These are phyloP conservation scores for Tricholoma flavovirens DNA, from an alignment of 768 basidiomycete species.

Conservation along the genomic window DNA sequence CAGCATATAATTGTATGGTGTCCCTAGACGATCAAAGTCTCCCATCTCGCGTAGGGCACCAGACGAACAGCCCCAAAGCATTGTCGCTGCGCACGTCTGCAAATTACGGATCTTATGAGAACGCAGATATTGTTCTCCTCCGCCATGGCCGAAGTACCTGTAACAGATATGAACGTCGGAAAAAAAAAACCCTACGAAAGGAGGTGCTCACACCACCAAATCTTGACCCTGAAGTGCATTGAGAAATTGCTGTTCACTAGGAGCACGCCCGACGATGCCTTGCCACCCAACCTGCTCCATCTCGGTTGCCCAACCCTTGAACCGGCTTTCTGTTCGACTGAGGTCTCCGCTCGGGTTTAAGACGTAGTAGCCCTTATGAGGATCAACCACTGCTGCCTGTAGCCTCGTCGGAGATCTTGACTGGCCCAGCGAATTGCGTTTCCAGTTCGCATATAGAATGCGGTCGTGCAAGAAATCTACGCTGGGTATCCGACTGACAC, in stretches of 20 bases:
- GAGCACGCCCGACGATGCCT: constrained; percentile 67
- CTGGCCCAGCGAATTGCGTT: constrained; percentile 19
- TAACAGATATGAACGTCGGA: background rate
- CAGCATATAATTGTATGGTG: constrained; percentile 94
- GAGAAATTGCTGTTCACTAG: constrained; percentile 81
- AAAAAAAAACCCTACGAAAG: background rate
- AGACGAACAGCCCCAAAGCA: constrained; percentile 99
- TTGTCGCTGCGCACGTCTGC: constrained; percentile 82
- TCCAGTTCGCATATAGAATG: constrained; percentile 51
- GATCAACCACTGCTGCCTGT: constrained; percentile 55
- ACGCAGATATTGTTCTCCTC: constrained; percentile 89
- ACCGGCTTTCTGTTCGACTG: constrained; percentile 73
- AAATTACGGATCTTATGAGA: constrained; percentile 82
- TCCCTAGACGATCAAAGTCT: constrained; percentile 88
- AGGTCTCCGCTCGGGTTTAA: constrained; percentile 94
- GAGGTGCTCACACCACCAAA: constrained; percentile 77
- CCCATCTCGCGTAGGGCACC: constrained; percentile 86
- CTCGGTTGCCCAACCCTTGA: constrained; percentile 68
- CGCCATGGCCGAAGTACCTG: constrained; percentile 97
- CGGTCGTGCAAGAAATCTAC: constrained; percentile 85
- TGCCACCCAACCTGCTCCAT: constrained; percentile 80
- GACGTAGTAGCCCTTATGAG: constrained; percentile 70
- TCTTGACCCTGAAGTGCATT: constrained; percentile 70
- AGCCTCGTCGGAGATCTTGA: constrained; percentile 10
- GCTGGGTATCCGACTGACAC: constrained; percentile 90